Base-by-base conservation (phyloP, 169 alveolate genomes). In the Plasmodium ovale region DNA sequence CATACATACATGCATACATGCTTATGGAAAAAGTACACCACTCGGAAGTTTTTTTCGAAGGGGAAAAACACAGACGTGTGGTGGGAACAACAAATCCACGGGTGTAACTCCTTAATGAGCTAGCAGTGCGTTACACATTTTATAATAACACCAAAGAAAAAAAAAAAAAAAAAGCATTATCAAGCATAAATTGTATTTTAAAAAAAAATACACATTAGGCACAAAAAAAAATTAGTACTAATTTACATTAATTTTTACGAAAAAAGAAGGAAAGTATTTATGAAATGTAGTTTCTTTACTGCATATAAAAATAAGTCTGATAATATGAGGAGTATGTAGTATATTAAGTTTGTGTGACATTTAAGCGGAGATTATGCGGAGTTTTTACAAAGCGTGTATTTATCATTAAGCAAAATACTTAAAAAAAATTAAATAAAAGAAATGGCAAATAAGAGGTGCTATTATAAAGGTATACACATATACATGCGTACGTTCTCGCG, bases 141-240 rank as follows among this genome's bases (percentile, higher is more conserved):
- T 35, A 39, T 74, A 62, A 59, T n/a, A 74, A 39, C 31, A 73
- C 25, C n/a, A n/a, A n/a, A n/a, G n/a, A n/a, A n/a, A n/a, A n/a
- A n/a, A n/a, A 25, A 39, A 42, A 23, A 60, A 74, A 60, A 58
- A 74, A 74, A 39, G 27, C 12, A 21, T 29, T 14, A 31, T 29
- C 54, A 37, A 16, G 12, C 31, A 37, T 44, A 42, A 59, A 74
- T 60, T 29, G 37, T 37, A 74, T 31, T 42, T 59, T 39, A 74
- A 74, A 59, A 74, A n/a, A n/a, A n/a, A n/a, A n/a, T n/a, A n/a
- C n/a, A 74, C 12, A 42, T 25, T 12, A 60, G 25, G 19, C n/a
- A 42, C 64, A 51, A 73, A 58, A 12, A 25, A 53, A 29, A 35
- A n/a, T n/a, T 35, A 14, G 12, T 44, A 25, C 2, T 73, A 23